Base-by-base conservation (phyloP, 164 flowering plant genomes). In the Aristolochia fimbriata region DNA sequence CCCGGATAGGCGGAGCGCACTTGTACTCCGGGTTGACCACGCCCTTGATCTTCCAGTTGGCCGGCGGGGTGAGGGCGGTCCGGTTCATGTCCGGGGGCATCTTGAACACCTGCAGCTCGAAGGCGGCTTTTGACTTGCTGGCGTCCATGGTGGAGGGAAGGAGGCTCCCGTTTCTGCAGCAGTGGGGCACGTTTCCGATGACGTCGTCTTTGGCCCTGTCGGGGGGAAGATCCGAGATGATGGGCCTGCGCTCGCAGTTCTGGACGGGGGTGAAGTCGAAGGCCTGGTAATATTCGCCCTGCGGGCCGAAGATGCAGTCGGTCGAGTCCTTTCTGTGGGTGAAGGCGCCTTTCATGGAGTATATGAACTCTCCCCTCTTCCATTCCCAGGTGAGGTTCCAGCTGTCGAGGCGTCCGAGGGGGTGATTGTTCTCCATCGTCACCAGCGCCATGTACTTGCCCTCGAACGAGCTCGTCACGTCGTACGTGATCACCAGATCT, bases 371-470 rank as follows among this genome's bases (percentile, higher is more conserved):
- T 37, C 86, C 87, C 17, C 84, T 70, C 87, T 73, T 80, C 97
- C 97, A 87, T 33, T 90, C 95, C 92, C 92, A 90, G 0, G 95
- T 87, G 9, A 87, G 47, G 72, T 90, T 90, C 97, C 97, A 90
- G 46, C 74, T 84, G 63, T 90, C 92, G 15, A 90, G 87, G 12
- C 92, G 81, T 25, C 87, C 85, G 3, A 84, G 72, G 0, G 82
- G 74, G 64, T 78, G 76, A 25, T 82, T 76, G 67, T 82, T 86
- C 12, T 74, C 55, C 62, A 86, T 84, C 6, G 81, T 72, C 19
- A 86, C 87, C 58, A 78, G 80, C 13, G 89, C 88, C 64, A 69
- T 66, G 65, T 86, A 86, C 59, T 68, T 74, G 1, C 77, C 55
- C 2, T 62, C 78, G 51, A 66, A 77, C 15, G 87, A 60, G 33